Percentiles rank a stretch among this genome's conserved stretches.
phyloP scores from a whole-genome alignment of 495 filamentous ascomycete genomes.

The Xylaria bambusicola region DNA sequence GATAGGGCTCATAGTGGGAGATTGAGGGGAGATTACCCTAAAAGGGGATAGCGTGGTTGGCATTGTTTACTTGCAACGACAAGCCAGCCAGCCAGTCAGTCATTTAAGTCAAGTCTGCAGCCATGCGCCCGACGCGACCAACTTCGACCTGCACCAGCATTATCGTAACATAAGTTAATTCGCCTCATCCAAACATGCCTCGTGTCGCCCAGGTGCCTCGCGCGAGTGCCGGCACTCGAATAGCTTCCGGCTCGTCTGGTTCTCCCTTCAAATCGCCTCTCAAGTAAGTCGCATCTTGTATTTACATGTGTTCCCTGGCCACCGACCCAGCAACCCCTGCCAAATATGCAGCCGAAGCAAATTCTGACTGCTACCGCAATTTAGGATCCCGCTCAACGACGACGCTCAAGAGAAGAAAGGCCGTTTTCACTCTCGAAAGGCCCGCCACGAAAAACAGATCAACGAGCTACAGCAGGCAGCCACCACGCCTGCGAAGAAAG shows the following conservation, averaged over 20 bases:
- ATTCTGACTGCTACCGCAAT: slow-evolving; percentile 13
- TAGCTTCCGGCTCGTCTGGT: slow-evolving; percentile 55
- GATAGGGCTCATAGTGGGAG: too few relatives aligned
- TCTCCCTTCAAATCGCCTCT: slow-evolving; percentile 67
- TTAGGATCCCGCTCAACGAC: slow-evolving; percentile 88
- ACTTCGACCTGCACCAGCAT: slow-evolving; percentile 28
- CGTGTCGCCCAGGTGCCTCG: slow-evolving; percentile 65
- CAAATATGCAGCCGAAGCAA: background rate
- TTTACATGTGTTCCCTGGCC: slow-evolving; percentile 15
- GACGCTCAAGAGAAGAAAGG: slow-evolving; percentile 89
- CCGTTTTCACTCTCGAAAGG: slow-evolving; percentile 83
- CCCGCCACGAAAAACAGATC: slow-evolving; percentile 86
- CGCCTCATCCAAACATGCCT: slow-evolving; percentile 59
- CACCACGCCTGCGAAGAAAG: slow-evolving; percentile 73
- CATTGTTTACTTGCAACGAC: slow-evolving; percentile 34
- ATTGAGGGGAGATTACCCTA: too few relatives aligned
- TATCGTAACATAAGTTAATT: slow-evolving; percentile 20
- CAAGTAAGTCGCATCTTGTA: slow-evolving; percentile 55
- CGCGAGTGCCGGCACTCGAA: slow-evolving; percentile 48
- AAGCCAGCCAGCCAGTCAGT: too few relatives aligned
- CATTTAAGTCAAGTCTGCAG: background rate
- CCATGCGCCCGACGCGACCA: slow-evolving; percentile 21
- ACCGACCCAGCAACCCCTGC: slow-evolving; percentile 25
- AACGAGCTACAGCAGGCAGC: slow-evolving; percentile 89
- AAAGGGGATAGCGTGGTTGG: slow-evolving; percentile 21